Base-by-base conservation (phyloP, 257 asterid genomes). In the Solanum megistacrolobum region DNA sequence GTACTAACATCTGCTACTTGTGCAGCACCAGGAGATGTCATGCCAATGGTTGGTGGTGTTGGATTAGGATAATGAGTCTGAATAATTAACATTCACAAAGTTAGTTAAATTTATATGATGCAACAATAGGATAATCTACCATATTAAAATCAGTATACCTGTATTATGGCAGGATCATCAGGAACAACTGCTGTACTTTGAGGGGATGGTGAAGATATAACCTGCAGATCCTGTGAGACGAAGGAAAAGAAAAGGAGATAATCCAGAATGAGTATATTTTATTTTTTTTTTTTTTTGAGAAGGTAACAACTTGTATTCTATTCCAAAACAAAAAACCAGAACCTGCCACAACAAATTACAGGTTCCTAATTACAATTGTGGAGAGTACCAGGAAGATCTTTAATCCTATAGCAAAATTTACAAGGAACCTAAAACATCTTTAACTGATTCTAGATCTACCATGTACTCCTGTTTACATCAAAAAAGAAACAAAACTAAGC, bases 141-240 rank as follows among this genome's bases (percentile, higher is more conserved):
- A 58, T 18, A 43, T 76, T 60, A 76, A 87, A 36, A 32, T 29
- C 29, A 72, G 12, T 3, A 52, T 85, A 89, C 92, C 91, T 72
- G 89, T 69, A 90, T 85, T 35, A 90, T 90, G 62, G 92, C 92
- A 62, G 92, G 92, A 88, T 90, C 91, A 87, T 90, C 88, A 11
- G 91, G 91, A 31, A 88, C 20, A 73, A 71, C 74, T 34, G 91
- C 31, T 3, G 90, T 81, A 81, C 71, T 65, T 48, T 85, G 88
- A 74, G 71, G 84, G 71, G 88, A 81, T 79, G 91, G 82, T 27
- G 88, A 18, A 71, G 89, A 71, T 81, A 79, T 72, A 73, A 90
- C 91, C 60, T 85, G 88, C 86, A 90, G 86, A 81, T 85, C 92
- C 92, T 90, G 84, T 13, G 71, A 68, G 48, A 87, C 16, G 12